Evolutionary conservation across 78 protist species (phyloP).

Genomic region (Bigelowiella natans): DNA sequence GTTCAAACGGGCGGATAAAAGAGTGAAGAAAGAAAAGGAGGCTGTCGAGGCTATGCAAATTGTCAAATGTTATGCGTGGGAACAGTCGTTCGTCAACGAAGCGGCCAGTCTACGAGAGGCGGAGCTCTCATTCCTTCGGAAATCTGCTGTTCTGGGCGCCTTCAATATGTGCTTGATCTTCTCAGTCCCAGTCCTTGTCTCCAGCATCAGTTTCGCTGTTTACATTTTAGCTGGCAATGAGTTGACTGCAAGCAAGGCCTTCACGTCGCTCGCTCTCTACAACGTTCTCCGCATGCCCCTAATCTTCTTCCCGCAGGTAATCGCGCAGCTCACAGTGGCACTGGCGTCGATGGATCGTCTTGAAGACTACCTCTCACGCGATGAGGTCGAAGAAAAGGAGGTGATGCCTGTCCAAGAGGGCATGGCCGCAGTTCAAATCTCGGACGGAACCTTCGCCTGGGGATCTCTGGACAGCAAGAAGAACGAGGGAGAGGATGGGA

Average conservation of each 20-base stretch:
- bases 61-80: not conserved
- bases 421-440: not conserved
- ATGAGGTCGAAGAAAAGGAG: not conserved
- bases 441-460: not conserved
- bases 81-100: not conserved
- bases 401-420: not conserved
- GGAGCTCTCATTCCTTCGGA: not conserved
- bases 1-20: not conserved
- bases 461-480: not conserved
- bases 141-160: not conserved
- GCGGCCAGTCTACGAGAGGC: not conserved
- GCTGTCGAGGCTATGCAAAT: not conserved
- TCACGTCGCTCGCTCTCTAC: constrained; percentile 33
- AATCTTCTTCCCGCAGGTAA: constrained; percentile 17
- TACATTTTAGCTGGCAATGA: not conserved
- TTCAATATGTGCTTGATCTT: not conserved
- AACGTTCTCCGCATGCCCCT: constrained; percentile 56
- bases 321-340: not conserved
- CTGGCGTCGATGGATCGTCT: not conserved
- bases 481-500: no score
- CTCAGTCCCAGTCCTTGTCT: not conserved
- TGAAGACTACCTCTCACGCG: not conserved
- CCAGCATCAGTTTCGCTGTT: not conserved
- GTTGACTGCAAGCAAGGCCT: not conserved
- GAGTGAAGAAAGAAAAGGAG: not conserved